Percentiles rank a stretch among this genome's conserved stretches.
phyloP scores from a whole-genome alignment of 805 yeast genomes.

The Suhomyces xylopsoci region DNA sequence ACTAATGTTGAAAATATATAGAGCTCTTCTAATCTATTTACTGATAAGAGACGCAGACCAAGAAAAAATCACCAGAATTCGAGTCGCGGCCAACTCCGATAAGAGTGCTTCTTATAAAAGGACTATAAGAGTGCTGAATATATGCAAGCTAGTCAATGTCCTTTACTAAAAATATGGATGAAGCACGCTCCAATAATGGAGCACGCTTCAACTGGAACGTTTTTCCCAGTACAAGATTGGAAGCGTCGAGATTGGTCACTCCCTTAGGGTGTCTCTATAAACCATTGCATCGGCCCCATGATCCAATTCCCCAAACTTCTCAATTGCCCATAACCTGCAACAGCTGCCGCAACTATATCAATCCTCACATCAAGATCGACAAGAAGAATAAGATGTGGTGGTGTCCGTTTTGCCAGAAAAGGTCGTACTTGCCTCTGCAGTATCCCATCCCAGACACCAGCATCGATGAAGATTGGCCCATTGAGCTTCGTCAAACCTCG shows the following conservation, averaged over 20 bases:
- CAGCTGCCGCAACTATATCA: constrained; percentile 26
- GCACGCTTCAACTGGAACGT: constrained; percentile 74
- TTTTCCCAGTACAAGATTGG: constrained; percentile 38
- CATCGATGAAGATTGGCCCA: constrained; percentile 21
- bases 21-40: not conserved
- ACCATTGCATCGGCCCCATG: constrained; percentile 17
- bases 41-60: not conserved
- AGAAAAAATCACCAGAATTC: not conserved
- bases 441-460: constrained; percentile 14
- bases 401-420: constrained; percentile 36
- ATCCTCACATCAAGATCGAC: constrained; percentile 29
- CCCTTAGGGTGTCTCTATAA: constrained; percentile 38
- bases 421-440: constrained; percentile 19
- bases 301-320: constrained; percentile 4
- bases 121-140: not conserved
- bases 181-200: constrained; percentile 48
- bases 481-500: constrained; percentile 23
- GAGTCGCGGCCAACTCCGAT: not conserved
- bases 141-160: not conserved
- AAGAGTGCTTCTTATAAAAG: not conserved
- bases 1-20: no score
- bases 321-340: constrained; percentile 22
- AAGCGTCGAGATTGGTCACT: constrained; percentile 27
- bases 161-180: not conserved
- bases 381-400: constrained; percentile 32